Evolutionary conservation across 2,329 filamentous ascomycete species (phyloP).

Genomic region (Pseudocercospora eumusae): DNA sequence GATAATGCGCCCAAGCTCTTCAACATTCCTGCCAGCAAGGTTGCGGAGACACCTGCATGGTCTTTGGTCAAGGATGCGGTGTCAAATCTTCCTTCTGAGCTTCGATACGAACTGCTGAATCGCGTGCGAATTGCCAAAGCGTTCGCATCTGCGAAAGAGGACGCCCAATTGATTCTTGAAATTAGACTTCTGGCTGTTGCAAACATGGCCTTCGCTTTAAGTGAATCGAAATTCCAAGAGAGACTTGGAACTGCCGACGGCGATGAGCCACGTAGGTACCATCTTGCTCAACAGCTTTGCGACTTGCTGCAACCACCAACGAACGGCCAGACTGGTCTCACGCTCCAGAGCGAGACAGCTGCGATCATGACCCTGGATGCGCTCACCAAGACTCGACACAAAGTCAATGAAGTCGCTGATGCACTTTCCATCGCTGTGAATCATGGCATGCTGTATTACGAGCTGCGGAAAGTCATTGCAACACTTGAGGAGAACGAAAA

Average conservation of each 20-base stretch:
- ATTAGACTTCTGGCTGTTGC: slow-evolving; percentile 83
- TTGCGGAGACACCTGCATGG: slow-evolving; percentile 47
- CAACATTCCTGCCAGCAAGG: slow-evolving; percentile 60
- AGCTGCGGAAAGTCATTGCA: slow-evolving; percentile 85
- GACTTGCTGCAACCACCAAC: slow-evolving; percentile 85
- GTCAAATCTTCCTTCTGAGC: slow-evolving; percentile 67
- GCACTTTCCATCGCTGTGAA: slow-evolving; percentile 96
- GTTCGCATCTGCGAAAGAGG: slow-evolving; percentile 64
- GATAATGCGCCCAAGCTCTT: slow-evolving; percentile 55
- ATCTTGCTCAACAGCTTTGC: slow-evolving; percentile 87
- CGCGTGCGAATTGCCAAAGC: slow-evolving; percentile 82
- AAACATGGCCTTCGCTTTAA: slow-evolving; percentile 87
- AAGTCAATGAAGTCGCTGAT: slow-evolving; percentile 77
- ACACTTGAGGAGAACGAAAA: slow-evolving; percentile 67
- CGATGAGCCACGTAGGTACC: slow-evolving; percentile 84
- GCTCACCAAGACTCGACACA: slow-evolving; percentile 75
- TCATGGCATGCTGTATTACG: slow-evolving; percentile 90
- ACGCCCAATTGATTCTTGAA: slow-evolving; percentile 70
- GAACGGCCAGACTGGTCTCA: slow-evolving; percentile 67
- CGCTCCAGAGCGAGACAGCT: slow-evolving; percentile 76
- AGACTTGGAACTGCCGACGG: slow-evolving; percentile 84
- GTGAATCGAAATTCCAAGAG: slow-evolving; percentile 78
- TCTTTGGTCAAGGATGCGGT: slow-evolving; percentile 46
- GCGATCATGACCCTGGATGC: slow-evolving; percentile 81
- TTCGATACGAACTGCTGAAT: slow-evolving; percentile 82